Evolutionary conservation across 768 basidiomycete species (phyloP).

Genomic region (Rhizopogon vesiculosus): DNA sequence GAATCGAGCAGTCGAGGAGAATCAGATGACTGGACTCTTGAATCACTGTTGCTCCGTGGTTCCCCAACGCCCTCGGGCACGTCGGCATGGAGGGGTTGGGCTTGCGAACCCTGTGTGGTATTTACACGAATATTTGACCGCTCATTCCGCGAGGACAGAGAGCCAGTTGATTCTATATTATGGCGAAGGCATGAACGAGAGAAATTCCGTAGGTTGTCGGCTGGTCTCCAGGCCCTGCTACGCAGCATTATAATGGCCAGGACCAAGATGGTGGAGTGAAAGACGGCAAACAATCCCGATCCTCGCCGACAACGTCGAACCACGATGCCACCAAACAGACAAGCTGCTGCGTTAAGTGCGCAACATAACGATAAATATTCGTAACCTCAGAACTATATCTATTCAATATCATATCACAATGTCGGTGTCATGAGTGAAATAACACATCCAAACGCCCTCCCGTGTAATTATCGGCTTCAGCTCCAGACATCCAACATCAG

Average conservation of each 20-base stretch:
- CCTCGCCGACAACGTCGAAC: background rate
- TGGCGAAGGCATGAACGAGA: conserved; percentile 8
- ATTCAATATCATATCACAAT: background rate
- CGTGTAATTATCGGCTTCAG: conserved; percentile 29
- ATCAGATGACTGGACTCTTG: background rate
- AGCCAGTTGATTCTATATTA: background rate
- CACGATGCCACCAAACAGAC: background rate
- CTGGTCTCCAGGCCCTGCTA: conserved; percentile 6
- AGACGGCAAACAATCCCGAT: background rate
- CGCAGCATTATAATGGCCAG: conserved; percentile 14
- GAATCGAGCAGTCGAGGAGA: background rate
- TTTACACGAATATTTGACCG: background rate
- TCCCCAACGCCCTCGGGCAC: background rate
- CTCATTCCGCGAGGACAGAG: background rate
- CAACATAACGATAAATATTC: background rate
- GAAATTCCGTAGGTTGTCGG: conserved; percentile 6
- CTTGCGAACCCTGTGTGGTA: background rate
- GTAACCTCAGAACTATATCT: background rate
- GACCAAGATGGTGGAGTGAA: background rate
- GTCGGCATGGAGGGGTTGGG: background rate
- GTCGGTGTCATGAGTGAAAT: background rate
- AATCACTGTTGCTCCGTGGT: background rate
- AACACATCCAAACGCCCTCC: background rate
- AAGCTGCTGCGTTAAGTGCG: background rate
- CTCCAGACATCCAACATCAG: conserved; percentile 90